Base-by-base conservation (phyloP, 2,329 filamentous ascomycete species). In the Mycosphaerelloides madeirae region DNA sequence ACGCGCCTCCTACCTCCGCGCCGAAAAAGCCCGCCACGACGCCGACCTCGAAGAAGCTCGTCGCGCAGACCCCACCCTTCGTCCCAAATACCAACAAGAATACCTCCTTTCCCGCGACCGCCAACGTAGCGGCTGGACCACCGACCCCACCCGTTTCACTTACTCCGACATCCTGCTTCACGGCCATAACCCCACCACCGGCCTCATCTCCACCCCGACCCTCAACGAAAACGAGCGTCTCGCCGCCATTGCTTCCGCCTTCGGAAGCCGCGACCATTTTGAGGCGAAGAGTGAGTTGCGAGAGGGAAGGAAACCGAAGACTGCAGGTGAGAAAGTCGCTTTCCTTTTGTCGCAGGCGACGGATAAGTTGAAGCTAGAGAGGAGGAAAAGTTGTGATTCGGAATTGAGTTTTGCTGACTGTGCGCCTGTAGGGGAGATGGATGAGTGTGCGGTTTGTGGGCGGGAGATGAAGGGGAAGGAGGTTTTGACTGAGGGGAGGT, bases 351-450 rank as follows among this genome's bases (percentile, higher is more conserved):
- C 38, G 9, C 16, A 29, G 13, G 22, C 14, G 6, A 14, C 29
- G 14, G 38, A 40, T 29, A 15, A 6, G 9, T 20, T 35, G 14
- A 49, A 42, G 28, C 35, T 35, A 14, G 32, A 34, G 7, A 38
- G 46, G 38, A 35, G 35, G 15, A 36, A 38, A 12, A 48, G 34
- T 28, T 29, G 37, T 13, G 49, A 50, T 38, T 46, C 42, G 31
- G 51, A 49, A 20, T 16, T 47, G 40, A 47, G 46, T 36, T 53
- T 54, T 31, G 52, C 53, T 50, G 53, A 54, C 45, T 43, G 42
- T 41, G 55, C 43, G 31, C 38, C 43, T 11, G 25, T 15, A 36
- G 47, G 39, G 13, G 42, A 39, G 12, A 38, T 51, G 38, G 46
- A 54, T n/a, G 14, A 14, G 6, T 55, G 54, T 38, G 20, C 35